phyloP scores from a whole-genome alignment of 2,329 filamentous ascomycete species.

The Fusarium hostae region DNA sequence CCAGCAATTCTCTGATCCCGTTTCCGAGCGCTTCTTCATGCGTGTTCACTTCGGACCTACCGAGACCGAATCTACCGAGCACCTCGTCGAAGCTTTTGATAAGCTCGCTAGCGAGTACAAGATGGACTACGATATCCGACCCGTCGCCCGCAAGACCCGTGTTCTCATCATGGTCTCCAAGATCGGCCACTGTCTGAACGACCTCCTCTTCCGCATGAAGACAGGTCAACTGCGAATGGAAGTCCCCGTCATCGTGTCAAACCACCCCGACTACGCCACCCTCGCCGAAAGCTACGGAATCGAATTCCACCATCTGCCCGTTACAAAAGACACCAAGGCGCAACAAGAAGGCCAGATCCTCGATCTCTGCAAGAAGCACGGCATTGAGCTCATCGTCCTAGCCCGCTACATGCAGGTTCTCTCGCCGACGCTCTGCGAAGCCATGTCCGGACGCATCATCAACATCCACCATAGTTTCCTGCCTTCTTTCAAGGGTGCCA shows the following conservation, averaged over 20 bases:
- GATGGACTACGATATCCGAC: slow-evolving; percentile 78
- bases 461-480: slow-evolving; percentile 92
- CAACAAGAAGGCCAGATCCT: slow-evolving; percentile 78
- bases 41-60: slow-evolving; percentile 81
- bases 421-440: slow-evolving; percentile 76
- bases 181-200: slow-evolving; percentile 87
- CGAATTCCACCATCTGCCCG: slow-evolving; percentile 82
- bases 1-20: slow-evolving; percentile 84
- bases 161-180: slow-evolving; percentile 92
- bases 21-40: slow-evolving; percentile 85
- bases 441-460: slow-evolving; percentile 88
- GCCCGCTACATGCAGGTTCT: slow-evolving; percentile 91
- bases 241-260: slow-evolving; percentile 82
- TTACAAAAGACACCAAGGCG: slow-evolving; percentile 80
- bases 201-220: slow-evolving; percentile 82
- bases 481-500: slow-evolving; percentile 88
- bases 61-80: slow-evolving; percentile 57
- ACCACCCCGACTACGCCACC: slow-evolving; percentile 78
- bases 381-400: slow-evolving; percentile 82
- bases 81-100: slow-evolving; percentile 67
- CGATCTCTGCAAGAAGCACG: slow-evolving; percentile 73
- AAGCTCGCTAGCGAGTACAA: slow-evolving; percentile 70
- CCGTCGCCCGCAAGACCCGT: slow-evolving; percentile 75
- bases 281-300: slow-evolving; percentile 80
- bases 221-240: slow-evolving; percentile 80